Evolutionary conservation across 2,329 filamentous ascomycete species (phyloP).

Genomic region (Xylaria sp.): DNA sequence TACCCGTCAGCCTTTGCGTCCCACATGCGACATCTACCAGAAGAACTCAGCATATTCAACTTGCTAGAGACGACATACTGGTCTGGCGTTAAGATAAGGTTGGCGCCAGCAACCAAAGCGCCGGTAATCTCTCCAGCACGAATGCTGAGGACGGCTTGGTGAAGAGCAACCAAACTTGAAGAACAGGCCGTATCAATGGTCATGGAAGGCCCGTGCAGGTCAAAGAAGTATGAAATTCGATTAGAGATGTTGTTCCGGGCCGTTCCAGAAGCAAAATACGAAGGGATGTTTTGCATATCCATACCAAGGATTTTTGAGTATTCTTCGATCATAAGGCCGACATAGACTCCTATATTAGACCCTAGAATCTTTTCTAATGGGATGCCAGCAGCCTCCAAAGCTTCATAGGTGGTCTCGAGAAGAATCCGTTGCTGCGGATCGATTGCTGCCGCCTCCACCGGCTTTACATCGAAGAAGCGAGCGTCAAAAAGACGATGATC

Average conservation of each 20-base stretch:
- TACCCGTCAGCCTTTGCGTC: constrained; percentile 52
- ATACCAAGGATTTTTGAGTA: not conserved
- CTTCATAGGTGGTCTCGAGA: constrained; percentile 48
- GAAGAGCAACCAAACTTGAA: constrained; percentile 9
- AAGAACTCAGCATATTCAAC: constrained; percentile 44
- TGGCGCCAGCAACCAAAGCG: constrained; percentile 44
- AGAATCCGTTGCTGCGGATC: constrained; percentile 46
- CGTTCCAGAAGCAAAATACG: constrained; percentile 5
- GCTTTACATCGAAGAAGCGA: too few relatives aligned
- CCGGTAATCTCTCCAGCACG: constrained; percentile 38
- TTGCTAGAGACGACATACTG: constrained; percentile 40
- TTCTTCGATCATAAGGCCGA: constrained; percentile 13
- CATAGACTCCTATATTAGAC: constrained; percentile 9
- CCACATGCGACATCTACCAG: constrained; percentile 53
- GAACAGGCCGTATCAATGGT: constrained; percentile 10
- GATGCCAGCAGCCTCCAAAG: constrained; percentile 40
- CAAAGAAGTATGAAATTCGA: constrained; percentile 16
- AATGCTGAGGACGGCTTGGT: constrained; percentile 28
- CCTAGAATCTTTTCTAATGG: constrained; percentile 12
- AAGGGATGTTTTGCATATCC: constrained; percentile 7
- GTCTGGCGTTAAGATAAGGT: constrained; percentile 44
- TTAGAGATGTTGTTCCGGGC: constrained; percentile 6
- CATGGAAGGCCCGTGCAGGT: constrained; percentile 5
- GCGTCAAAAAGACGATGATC: too few relatives aligned
- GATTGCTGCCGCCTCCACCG: too few relatives aligned